phyloP scores from a whole-genome alignment of 2,329 filamentous ascomycete species.

The Botrytis medusae region DNA sequence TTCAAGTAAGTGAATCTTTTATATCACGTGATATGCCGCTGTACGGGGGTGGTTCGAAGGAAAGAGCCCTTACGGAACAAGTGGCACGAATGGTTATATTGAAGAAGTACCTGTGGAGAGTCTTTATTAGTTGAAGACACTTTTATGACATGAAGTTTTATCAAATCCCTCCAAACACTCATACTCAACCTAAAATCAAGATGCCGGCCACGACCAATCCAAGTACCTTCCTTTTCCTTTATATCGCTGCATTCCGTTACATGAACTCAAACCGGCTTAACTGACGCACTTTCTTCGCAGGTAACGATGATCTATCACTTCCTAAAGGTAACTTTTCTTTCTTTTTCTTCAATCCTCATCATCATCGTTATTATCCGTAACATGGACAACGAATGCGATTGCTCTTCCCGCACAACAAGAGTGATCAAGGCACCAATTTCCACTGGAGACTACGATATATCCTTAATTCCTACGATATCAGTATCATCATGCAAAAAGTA shows the following conservation, averaged over 20 bases:
- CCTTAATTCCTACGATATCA: constrained; percentile 16
- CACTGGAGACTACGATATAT: constrained; percentile 7
- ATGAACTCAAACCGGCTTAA: neutral
- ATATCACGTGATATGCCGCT: neutral
- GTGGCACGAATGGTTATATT: neutral
- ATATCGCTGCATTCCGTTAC: neutral
- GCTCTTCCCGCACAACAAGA: constrained; percentile 10
- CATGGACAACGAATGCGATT: constrained; percentile 20
- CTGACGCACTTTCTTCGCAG: constrained; percentile 42
- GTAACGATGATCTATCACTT: constrained; percentile 62
- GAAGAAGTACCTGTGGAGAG: neutral
- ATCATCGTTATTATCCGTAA: constrained; percentile 18
- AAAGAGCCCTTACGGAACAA: neutral
- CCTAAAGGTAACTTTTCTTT: constrained; percentile 54
- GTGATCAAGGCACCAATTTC: constrained; percentile 10
- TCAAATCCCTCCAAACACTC: neutral
- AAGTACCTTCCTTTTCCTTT: constrained; percentile 13
- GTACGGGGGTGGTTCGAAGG: neutral
- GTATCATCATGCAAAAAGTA: constrained; percentile 1
- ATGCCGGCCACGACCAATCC: neutral
- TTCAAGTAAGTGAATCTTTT: constrained; percentile 35
- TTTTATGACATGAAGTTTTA: neutral
- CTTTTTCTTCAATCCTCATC: constrained; percentile 20
- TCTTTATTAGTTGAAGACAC: neutral
- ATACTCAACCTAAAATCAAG: neutral